Evolutionary conservation across 1,139 yeast genomes (phyloP).

Genomic region (Oligophagozyma castellii): DNA sequence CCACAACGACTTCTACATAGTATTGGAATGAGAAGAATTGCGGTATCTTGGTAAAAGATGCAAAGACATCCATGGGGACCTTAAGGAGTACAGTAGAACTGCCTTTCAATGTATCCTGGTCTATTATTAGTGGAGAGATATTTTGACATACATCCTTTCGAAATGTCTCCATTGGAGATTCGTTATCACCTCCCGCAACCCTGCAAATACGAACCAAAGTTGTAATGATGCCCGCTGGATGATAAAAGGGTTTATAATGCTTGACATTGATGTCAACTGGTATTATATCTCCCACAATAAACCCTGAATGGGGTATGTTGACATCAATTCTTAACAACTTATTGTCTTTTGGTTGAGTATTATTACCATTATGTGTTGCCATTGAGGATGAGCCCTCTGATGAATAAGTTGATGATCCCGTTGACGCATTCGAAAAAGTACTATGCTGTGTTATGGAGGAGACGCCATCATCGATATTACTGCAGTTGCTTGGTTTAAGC

Average conservation of each 20-base stretch:
- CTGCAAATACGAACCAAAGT: conserved; percentile 74
- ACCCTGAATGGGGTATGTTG: conserved; percentile 56
- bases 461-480: too few relatives aligned
- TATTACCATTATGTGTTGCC: neutral
- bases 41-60: conserved; percentile 57
- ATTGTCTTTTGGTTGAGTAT: conserved; percentile 12
- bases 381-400: conserved; percentile 2
- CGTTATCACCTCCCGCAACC: conserved; percentile 48
- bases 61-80: conserved; percentile 77
- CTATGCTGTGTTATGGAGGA: too few relatives aligned
- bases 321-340: conserved; percentile 39
- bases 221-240: conserved; percentile 62
- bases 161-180: conserved; percentile 56
- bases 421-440: neutral
- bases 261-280: conserved; percentile 54
- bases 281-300: conserved; percentile 60
- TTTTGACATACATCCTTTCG: conserved; percentile 75
- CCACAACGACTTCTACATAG: conserved; percentile 68
- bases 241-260: conserved; percentile 60
- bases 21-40: conserved; percentile 72
- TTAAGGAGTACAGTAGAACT: conserved; percentile 50
- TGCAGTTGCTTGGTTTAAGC: too few relatives aligned
- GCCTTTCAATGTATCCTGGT: conserved; percentile 46
- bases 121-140: conserved; percentile 65
- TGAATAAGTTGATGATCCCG: conserved; percentile 5